These are phyloP conservation scores for Escovopsis sp. DNA, from an alignment of 2,329 filamentous ascomycete genomes.

Conservation along the genomic window DNA sequence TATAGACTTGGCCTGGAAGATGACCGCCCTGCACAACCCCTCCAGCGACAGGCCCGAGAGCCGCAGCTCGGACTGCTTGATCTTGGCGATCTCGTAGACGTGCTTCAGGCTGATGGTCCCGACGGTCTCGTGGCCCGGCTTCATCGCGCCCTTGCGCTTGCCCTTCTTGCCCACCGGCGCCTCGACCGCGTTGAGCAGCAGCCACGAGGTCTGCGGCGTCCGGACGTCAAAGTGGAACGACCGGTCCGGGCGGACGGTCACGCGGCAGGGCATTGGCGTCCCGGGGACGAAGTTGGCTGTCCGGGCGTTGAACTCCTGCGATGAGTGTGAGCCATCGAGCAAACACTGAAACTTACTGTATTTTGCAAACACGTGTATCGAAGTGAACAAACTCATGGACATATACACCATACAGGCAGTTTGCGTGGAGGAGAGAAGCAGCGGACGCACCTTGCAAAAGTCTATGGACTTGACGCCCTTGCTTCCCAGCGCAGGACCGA, in stretches of 20 bases:
- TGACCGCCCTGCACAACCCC: slow-evolving; percentile 57
- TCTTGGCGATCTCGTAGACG: slow-evolving; percentile 92
- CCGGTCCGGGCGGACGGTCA: slow-evolving; percentile 84
- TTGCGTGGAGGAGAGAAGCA: background rate
- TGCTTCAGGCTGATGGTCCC: slow-evolving; percentile 87
- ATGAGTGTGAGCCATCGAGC: background rate
- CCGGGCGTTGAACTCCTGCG: slow-evolving; percentile 88
- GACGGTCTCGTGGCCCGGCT: slow-evolving; percentile 61
- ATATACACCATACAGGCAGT: too few relatives aligned
- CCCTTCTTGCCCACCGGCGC: slow-evolving; percentile 58
- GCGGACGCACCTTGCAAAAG: slow-evolving; percentile 71
- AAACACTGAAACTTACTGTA: too few relatives aligned
- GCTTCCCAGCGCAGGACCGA: slow-evolving; percentile 88
- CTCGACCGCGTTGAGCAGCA: slow-evolving; percentile 71
- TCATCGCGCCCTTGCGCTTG: slow-evolving; percentile 61
- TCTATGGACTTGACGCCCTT: slow-evolving; percentile 99
- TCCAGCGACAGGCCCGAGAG: slow-evolving; percentile 57
- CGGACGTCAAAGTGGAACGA: slow-evolving; percentile 87
- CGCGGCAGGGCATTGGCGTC: slow-evolving; percentile 77
- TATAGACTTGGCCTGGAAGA: slow-evolving; percentile 60
- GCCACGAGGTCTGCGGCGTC: slow-evolving; percentile 84
- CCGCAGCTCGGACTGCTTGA: slow-evolving; percentile 69
- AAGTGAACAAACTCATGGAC: too few relatives aligned
- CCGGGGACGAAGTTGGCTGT: slow-evolving; percentile 72
- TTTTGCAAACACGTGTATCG: too few relatives aligned